Conservation (phyloP, 345 rosid genomes). For the Brassica nigra region DNA sequence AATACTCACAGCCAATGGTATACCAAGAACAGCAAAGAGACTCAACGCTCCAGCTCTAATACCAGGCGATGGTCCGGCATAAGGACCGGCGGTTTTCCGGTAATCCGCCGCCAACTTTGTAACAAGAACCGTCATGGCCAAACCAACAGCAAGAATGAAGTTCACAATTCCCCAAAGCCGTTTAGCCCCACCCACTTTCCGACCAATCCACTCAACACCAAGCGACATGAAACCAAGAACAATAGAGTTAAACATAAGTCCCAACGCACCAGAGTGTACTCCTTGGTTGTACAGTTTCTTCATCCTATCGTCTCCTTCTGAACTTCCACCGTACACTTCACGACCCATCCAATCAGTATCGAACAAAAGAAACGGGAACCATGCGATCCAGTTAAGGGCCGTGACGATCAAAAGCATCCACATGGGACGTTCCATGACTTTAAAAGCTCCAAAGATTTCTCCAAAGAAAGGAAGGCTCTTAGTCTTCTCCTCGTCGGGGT, state of each 20-base stretch:
- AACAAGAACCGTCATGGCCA: constrained; percentile 52
- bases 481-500: background rate
- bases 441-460: constrained; percentile 52
- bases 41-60: constrained; percentile 53
- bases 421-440: constrained; percentile 59
- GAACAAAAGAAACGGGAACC: constrained; percentile 83
- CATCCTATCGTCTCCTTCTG: constrained; percentile 35
- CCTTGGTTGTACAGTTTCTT: constrained; percentile 55
- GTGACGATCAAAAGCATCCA: constrained; percentile 70
- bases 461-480: constrained; percentile 31
- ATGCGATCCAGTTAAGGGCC: constrained; percentile 75
- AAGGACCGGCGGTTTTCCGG: constrained; percentile 28
- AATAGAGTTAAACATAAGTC: constrained; percentile 70
- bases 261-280: constrained; percentile 72
- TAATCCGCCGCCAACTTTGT: constrained; percentile 57
- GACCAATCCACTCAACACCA: constrained; percentile 44
- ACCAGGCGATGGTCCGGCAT: constrained; percentile 41
- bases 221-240: constrained; percentile 66
- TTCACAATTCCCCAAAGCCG: constrained; percentile 73
- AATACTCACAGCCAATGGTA: constrained; percentile 70
- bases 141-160: constrained; percentile 53
- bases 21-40: constrained; percentile 67
- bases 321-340: constrained; percentile 77
- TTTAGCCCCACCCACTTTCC: constrained; percentile 53
- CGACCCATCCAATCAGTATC: constrained; percentile 95